Evolutionary conservation across 1,284 basidiomycete species (phyloP).

Genomic region (Puccinia novopanici): DNA sequence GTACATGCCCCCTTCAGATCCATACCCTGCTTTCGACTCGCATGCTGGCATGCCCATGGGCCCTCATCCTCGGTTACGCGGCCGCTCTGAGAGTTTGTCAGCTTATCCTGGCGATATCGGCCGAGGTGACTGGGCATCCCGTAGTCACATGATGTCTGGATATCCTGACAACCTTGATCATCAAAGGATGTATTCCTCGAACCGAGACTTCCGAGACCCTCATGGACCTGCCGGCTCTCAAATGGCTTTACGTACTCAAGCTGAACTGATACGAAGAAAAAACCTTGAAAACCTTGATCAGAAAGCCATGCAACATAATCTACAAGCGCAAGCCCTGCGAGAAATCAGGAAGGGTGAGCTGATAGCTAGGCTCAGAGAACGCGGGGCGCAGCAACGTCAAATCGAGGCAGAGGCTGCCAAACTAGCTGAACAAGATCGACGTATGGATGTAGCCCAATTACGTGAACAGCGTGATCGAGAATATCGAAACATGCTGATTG

Average conservation of each 20-base stretch:
- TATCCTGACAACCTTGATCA: conserved; percentile 12
- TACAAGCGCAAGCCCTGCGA: conserved; percentile 27
- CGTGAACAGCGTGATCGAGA: conserved; percentile 33
- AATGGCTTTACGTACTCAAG: conserved; percentile 41
- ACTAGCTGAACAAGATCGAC: conserved; percentile 22
- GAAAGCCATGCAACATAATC: conserved; percentile 2
- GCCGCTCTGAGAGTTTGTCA: conserved; percentile 30
- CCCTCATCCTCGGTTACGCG: conserved; percentile 5
- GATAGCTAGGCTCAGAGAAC: conserved; percentile 24
- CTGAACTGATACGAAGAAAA: conserved; percentile 40
- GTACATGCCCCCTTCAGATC: conserved; percentile 10
- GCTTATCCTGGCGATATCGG: conserved; percentile 22
- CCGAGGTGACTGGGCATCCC: conserved; percentile 20
- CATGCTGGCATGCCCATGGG: neutral
- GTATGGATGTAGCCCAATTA: conserved; percentile 25
- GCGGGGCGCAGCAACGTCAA: conserved; percentile 33
- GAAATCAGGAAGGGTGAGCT: conserved; percentile 42
- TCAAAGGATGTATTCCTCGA: conserved; percentile 9
- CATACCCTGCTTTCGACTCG: conserved; percentile 9
- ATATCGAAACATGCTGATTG: conserved; percentile 36
- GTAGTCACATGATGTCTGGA: neutral
- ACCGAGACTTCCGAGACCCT: neutral
- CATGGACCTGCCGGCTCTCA: conserved; percentile 2
- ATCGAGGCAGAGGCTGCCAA: conserved; percentile 34
- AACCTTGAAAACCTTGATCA: conserved; percentile 32